phyloP scores from a whole-genome alignment of 257 asterid genomes.

The Salvia rosmarinus region DNA sequence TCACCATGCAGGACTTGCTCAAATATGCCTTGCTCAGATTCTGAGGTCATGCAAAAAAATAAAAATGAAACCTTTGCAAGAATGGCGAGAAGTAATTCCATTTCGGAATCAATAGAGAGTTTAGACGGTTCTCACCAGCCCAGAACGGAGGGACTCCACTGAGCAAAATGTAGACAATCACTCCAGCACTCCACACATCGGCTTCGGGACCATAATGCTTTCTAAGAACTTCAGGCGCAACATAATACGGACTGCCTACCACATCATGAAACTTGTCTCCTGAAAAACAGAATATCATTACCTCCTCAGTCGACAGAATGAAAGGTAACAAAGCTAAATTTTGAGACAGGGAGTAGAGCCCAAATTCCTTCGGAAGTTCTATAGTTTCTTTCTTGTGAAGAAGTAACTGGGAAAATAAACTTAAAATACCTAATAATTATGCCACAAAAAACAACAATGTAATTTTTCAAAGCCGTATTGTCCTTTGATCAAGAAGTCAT shows the following conservation, averaged over 20 bases:
- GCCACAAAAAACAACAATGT: neutral
- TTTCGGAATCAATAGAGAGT: neutral
- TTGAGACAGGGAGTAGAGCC: neutral
- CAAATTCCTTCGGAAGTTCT: neutral
- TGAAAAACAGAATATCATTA: conserved; percentile 37
- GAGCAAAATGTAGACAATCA: conserved; percentile 62
- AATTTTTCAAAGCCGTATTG: conserved; percentile 1
- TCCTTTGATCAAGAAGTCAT: conserved; percentile 12
- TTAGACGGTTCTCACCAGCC: conserved; percentile 55
- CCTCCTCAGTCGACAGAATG: conserved; percentile 1
- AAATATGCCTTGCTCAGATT: conserved; percentile 70
- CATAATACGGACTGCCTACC: conserved; percentile 77
- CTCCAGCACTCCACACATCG: conserved; percentile 80
- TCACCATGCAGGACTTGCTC: conserved; percentile 63
- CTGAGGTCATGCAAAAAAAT: conserved; percentile 35
- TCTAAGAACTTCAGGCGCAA: conserved; percentile 68
- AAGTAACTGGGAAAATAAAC: neutral
- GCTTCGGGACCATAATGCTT: conserved; percentile 60
- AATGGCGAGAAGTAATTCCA: neutral
- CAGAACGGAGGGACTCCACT: conserved; percentile 74
- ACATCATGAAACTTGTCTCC: conserved; percentile 75
- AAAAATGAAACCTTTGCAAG: conserved; percentile 19
- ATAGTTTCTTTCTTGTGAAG: conserved; percentile 16
- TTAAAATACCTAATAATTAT: neutral
- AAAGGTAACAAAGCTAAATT: neutral